Evolutionary conservation across 2,329 filamentous ascomycete genomes (phyloP).

Genomic region (Cercospora nicotianae): DNA sequence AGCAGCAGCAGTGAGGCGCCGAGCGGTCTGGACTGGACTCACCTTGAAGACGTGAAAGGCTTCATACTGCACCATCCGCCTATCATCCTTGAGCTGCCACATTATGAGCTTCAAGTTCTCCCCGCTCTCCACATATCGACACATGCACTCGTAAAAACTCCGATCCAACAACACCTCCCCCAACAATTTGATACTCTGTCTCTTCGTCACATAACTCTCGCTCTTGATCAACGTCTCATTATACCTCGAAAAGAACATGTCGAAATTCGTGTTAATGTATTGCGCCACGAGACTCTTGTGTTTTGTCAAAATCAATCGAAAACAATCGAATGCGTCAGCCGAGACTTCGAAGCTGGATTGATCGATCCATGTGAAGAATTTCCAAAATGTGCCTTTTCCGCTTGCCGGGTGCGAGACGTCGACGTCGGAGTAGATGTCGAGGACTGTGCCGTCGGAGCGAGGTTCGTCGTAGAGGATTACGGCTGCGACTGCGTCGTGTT

Average conservation of each 20-base stretch:
- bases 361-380: slow-evolving; percentile 96
- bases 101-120: slow-evolving; percentile 98
- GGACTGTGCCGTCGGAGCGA: slow-evolving; percentile 67
- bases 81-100: slow-evolving; percentile 91
- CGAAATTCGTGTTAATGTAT: slow-evolving; percentile 87
- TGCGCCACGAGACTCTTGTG: slow-evolving; percentile 89
- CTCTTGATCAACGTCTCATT: slow-evolving; percentile 86
- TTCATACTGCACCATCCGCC: slow-evolving; percentile 99
- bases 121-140: slow-evolving; percentile 88
- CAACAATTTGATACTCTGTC: slow-evolving; percentile 95
- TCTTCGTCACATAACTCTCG: slow-evolving; percentile 94
- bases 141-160: slow-evolving; percentile 98
- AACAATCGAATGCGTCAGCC: slow-evolving; percentile 96
- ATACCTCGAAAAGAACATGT: slow-evolving; percentile 88
- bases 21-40: slow-evolving; percentile 3
- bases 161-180: slow-evolving; percentile 93
- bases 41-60: slow-evolving; percentile 98
- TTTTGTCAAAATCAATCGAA: slow-evolving; percentile 88
- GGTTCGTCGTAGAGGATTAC: slow-evolving; percentile 93
- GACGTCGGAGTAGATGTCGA: slow-evolving; percentile 65
- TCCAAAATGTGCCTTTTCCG: slow-evolving; percentile 89
- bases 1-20: too few relatives aligned
- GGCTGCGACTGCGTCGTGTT: slow-evolving; percentile 86
- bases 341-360: slow-evolving; percentile 94
- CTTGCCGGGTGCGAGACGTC: slow-evolving; percentile 73